Conservation (phyloP, 768 basidiomycete genomes). For the Lentinula guzmanii region DNA sequence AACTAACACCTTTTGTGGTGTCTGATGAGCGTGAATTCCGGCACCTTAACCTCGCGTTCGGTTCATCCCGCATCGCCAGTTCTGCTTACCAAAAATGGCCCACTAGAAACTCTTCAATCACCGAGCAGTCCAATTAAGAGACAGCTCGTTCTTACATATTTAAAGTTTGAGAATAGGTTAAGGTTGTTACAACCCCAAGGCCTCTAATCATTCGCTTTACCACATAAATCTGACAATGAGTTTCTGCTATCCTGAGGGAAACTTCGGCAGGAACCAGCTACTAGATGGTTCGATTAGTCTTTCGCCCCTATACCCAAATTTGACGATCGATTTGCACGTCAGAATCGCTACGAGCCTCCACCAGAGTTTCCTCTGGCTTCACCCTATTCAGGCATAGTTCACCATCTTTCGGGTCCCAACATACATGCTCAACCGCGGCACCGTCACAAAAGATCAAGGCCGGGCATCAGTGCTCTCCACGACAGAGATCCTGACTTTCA, state of each 20-base stretch:
- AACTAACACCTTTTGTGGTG: conserved; percentile 83
- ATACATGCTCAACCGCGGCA: conserved; percentile 77
- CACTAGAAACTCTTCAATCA: conserved; percentile 77
- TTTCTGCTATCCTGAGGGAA: conserved; percentile 64
- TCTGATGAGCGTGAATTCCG: conserved; percentile 81
- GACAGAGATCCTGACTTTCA: too few relatives aligned
- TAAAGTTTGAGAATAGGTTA: conserved; percentile 80
- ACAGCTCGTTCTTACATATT: conserved; percentile 83
- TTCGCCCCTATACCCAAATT: conserved; percentile 96
- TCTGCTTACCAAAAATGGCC: conserved; percentile 78
- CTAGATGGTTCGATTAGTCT: conserved; percentile 94
- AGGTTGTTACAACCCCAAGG: conserved; percentile 86
- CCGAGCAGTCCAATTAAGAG: conserved; percentile 78
- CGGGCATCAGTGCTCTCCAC: conserved; percentile 69
- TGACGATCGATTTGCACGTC: conserved; percentile 95
- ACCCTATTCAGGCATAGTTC: conserved; percentile 81
- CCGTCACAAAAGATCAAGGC: conserved; percentile 69
- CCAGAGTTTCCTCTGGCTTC: conserved; percentile 96
- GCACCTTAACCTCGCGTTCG: conserved; percentile 71
- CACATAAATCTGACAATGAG: conserved; percentile 55
- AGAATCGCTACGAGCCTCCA: conserved; percentile 94
- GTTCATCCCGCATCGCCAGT: conserved; percentile 66
- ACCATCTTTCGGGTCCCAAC: conserved; percentile 89
- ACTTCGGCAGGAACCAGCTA: conserved; percentile 91
- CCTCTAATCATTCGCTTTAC: conserved; percentile 90